Conservation (phyloP, 176 grass and related monocot species). For the Tillandsia leiboldiana region DNA sequence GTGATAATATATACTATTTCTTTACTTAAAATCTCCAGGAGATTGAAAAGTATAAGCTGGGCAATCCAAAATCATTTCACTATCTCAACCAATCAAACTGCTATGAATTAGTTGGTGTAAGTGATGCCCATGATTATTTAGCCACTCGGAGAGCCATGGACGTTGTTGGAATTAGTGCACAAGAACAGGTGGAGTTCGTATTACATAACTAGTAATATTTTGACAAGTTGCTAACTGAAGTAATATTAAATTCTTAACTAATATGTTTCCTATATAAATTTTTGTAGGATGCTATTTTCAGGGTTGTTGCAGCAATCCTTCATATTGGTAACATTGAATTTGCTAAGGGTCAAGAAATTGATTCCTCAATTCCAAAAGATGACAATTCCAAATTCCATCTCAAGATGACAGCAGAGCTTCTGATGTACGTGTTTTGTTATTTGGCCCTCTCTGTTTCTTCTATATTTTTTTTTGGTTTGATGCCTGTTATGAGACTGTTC, state of each 20-base stretch:
- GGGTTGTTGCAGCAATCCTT: slow-evolving; percentile 97
- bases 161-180: slow-evolving; percentile 85
- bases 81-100: slow-evolving; percentile 99
- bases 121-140: slow-evolving; percentile 88
- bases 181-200: slow-evolving; percentile 66
- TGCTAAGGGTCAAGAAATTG: slow-evolving; percentile 84
- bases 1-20: slow-evolving; percentile 20
- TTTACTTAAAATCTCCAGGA: slow-evolving; percentile 40
- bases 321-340: slow-evolving; percentile 97
- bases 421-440: slow-evolving; percentile 45
- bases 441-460: not conserved
- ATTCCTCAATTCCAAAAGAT: slow-evolving; percentile 93
- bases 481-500: not conserved
- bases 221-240: slow-evolving; percentile 5
- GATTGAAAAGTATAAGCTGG: slow-evolving; percentile 87
- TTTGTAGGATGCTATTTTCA: slow-evolving; percentile 92
- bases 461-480: not conserved
- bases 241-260: slow-evolving; percentile 21
- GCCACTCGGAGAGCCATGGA: slow-evolving; percentile 98
- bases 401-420: slow-evolving; percentile 82
- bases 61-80: slow-evolving; percentile 66
- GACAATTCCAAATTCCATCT: slow-evolving; percentile 99
- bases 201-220: slow-evolving; percentile 16
- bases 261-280: slow-evolving; percentile 34
- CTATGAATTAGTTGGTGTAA: slow-evolving; percentile 90